phyloP scores from a whole-genome alignment of 2,329 filamentous ascomycete genomes.

The Epicoccum sorghinum region DNA sequence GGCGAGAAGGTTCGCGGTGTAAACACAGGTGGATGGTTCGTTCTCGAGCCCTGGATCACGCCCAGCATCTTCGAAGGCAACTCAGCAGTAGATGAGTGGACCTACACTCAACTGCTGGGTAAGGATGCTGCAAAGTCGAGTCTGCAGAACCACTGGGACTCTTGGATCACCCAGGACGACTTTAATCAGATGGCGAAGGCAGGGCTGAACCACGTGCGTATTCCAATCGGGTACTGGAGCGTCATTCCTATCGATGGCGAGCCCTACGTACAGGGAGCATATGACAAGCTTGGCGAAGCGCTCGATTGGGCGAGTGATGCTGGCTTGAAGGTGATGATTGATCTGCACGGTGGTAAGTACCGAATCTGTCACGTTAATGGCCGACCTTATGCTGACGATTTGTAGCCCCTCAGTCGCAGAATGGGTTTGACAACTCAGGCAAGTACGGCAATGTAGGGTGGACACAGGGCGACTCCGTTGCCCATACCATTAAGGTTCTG shows the following conservation, averaged over 20 bases:
- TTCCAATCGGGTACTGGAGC: conserved; percentile 72
- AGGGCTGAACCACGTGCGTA: conserved; percentile 68
- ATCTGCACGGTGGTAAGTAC: conserved; percentile 67
- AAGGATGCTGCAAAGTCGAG: conserved; percentile 54
- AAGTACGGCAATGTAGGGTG: conserved; percentile 54
- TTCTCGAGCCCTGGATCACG: conserved; percentile 69
- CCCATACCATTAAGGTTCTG: conserved; percentile 50
- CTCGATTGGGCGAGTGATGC: conserved; percentile 64
- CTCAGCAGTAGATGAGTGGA: conserved; percentile 64
- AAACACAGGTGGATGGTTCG: conserved; percentile 70
- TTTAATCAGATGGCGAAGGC: conserved; percentile 61
- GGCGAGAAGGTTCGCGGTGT: conserved; percentile 65
- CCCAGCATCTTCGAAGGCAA: conserved; percentile 64
- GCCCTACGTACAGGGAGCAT: conserved; percentile 67
- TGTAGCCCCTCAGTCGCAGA: conserved; percentile 65
- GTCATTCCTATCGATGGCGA: conserved; percentile 59
- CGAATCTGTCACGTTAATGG: neutral
- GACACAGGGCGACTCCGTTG: conserved; percentile 52
- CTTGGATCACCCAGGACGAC: conserved; percentile 62
- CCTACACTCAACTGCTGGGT: conserved; percentile 58
- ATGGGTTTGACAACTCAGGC: conserved; percentile 72
- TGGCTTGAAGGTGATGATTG: conserved; percentile 69
- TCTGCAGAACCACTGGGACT: conserved; percentile 64
- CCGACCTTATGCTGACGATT: conserved; percentile 3
- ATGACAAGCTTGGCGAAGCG: conserved; percentile 62